Base-by-base conservation (phyloP, 1,284 basidiomycete genomes). In the Puccinia hordei region DNA sequence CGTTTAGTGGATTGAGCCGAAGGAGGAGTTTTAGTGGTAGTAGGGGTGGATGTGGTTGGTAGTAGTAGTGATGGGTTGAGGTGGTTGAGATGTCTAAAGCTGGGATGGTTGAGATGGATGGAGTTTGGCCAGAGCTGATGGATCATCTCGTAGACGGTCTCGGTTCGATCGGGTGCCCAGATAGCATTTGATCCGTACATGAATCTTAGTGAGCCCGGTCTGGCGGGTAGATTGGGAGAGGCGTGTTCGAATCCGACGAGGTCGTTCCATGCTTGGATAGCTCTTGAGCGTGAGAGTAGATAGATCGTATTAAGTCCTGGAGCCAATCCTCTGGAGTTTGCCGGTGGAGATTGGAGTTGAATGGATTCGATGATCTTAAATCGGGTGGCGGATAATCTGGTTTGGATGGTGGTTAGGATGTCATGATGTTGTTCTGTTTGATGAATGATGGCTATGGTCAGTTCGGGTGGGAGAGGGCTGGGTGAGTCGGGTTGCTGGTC, bases 181-280 rank as follows among this genome's bases (percentile, higher is more conserved):
- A 76, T 10, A 1, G 59, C 27, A 3, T 76, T 19, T 5, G 24
- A 3, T 1, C 73, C 73, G 61, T 49, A 76, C 27, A 76, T 63
- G 30, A 57, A 61, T 3, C 41, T n/a, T n/a, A 76, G 46, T 30
- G 57, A 63, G 12, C 73, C 73, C 5, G 73, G 73, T 49, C 59
- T 44, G 35, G 61, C 22, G 24, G 53, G 53, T 22, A 55, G n/a
- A 12, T 24, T 30, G 24, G 55, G 24, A 19, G 51, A 38, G 55
- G n/a, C 22, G n/a, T 19, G 38, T 51, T 73, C 15, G 46, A 68
- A 5, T 13, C 73, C 73, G 2, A 76, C 59, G 24, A 76, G 44
- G 12, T 76, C 73, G 63, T 76, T 76, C 59, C 55, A 76, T 49
- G 55, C 73, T 35, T 76, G 73, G 17, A 76, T 76, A 0, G 73